Evolutionary conservation across 768 basidiomycete species (phyloP), one percentile per base, ranked within the genome.

Genomic region (Lactarius akahatsu): DNA sequence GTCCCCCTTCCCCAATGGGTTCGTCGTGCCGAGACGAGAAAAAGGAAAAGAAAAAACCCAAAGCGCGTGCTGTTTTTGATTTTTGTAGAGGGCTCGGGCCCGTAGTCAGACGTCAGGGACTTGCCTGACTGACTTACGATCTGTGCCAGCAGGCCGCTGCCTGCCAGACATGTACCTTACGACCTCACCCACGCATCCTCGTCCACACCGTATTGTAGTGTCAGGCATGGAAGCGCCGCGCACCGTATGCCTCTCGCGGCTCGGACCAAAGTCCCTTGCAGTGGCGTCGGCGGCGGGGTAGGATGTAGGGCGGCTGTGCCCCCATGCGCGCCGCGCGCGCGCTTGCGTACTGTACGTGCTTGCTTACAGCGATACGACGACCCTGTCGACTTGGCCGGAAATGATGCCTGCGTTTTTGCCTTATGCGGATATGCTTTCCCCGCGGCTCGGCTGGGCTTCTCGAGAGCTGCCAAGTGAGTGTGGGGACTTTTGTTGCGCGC

Each of bases 351-450:
- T 36, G 36, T 36, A 36, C 36, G 36, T 36, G 36, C 36, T 30
- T 34, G 16, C 55, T 20, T 57, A 32, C 55, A 30, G n/a, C 11
- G 56, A n/a, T 52, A 26, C 50, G 47, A 50, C 13, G 38, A 58
- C 52, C 18, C 34, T 61, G 56, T 58, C 45, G 34, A 50, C 11
- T 26, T 58, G 26, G 36, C 45, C 45, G 57, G 57, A 50, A 9
- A 64, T 36, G 43, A 64, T 47, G 18, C 43, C 8, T 45, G 50
- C 26, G 26, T 52, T 26, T 28, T 57, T 57, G n/a, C 65, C 56
- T 40, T 38, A 41, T 62, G 28, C 10, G 38, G 65, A 13, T 36
- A 62, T 66, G 4, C 45, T 9, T 50, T 32, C 65, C 65, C 65
- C 36, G 56, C 45, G 36, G 36, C 10, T 30, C 38, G 65, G 65